These are phyloP conservation scores for Eucalyptus coolabah DNA, from an alignment of 345 rosid species.

Conservation along the genomic window DNA sequence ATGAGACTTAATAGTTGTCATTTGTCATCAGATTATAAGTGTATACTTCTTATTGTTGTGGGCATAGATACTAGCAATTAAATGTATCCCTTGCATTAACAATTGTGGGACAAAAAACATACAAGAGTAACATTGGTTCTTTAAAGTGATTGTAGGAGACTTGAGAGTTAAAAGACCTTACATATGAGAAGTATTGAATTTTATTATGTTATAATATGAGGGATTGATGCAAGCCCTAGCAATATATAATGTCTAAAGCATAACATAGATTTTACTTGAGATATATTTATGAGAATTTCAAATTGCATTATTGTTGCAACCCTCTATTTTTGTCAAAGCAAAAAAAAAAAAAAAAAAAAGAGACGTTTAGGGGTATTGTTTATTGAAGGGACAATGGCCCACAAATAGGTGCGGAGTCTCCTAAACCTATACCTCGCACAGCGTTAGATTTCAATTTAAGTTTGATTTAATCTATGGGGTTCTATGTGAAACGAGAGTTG, in stretches of 20 bases:
- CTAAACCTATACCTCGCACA: no score
- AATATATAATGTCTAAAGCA: neutral
- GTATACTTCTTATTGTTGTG: neutral
- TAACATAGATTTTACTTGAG: neutral
- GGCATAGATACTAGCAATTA: neutral
- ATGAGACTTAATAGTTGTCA: neutral
- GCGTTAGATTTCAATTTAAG: no score
- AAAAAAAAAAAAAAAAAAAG: no score
- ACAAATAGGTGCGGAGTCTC: no score
- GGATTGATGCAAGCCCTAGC: neutral
- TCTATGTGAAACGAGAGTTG: no score
- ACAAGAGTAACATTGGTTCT: neutral
- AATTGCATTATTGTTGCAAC: neutral
- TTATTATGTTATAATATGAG: no score
- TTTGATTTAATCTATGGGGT: no score
- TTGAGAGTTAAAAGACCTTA: neutral
- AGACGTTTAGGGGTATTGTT: no score
- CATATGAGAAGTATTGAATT: neutral
- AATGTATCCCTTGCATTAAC: no score
- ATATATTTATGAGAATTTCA: neutral
- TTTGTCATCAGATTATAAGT: neutral
- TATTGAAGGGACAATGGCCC: no score
- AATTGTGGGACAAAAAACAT: neutral
- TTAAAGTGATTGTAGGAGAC: neutral
- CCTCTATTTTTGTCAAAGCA: no score